These are phyloP conservation scores for Fagus sylvatica DNA, from an alignment of 306 rosid genomes.

Conservation along the genomic window DNA sequence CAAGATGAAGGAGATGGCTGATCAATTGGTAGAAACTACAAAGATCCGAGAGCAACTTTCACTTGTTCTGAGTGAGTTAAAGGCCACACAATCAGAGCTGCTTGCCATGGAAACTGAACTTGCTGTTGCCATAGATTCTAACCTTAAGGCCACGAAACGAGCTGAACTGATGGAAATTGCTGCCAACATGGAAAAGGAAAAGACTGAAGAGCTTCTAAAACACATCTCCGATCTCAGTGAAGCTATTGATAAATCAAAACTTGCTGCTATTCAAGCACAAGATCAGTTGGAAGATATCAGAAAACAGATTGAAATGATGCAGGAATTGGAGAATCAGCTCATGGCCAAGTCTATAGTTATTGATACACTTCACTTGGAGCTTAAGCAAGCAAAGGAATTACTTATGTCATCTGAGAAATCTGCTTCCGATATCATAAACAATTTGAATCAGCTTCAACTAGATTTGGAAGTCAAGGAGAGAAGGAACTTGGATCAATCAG, in stretches of 20 bases:
- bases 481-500: slow-evolving; percentile 33
- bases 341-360: slow-evolving; percentile 18
- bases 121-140: slow-evolving; percentile 47
- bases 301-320: slow-evolving; percentile 30
- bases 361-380: slow-evolving; percentile 32
- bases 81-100: slow-evolving; percentile 50
- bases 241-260: slow-evolving; percentile 33
- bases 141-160: slow-evolving; percentile 36
- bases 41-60: slow-evolving; percentile 45
- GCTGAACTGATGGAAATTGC: slow-evolving; percentile 42
- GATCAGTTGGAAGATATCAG: slow-evolving; percentile 38
- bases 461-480: slow-evolving; percentile 44
- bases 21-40: slow-evolving; percentile 33
- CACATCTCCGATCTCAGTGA: slow-evolving; percentile 55
- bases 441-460: slow-evolving; percentile 25
- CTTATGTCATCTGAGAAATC: slow-evolving; percentile 21
- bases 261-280: slow-evolving; percentile 39
- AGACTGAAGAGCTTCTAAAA: slow-evolving; percentile 40
- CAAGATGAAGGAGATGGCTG: slow-evolving; percentile 47
- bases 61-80: slow-evolving; percentile 45
- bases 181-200: slow-evolving; percentile 40
- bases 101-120: slow-evolving; percentile 59
- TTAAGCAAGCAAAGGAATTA: slow-evolving; percentile 24
- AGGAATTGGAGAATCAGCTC: slow-evolving; percentile 33
- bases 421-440: slow-evolving; percentile 19